Evolutionary conservation across 2,329 filamentous ascomycete genomes (phyloP), one percentile per base, ranked within the genome.

Genomic region (Diaporthe sp.): DNA sequence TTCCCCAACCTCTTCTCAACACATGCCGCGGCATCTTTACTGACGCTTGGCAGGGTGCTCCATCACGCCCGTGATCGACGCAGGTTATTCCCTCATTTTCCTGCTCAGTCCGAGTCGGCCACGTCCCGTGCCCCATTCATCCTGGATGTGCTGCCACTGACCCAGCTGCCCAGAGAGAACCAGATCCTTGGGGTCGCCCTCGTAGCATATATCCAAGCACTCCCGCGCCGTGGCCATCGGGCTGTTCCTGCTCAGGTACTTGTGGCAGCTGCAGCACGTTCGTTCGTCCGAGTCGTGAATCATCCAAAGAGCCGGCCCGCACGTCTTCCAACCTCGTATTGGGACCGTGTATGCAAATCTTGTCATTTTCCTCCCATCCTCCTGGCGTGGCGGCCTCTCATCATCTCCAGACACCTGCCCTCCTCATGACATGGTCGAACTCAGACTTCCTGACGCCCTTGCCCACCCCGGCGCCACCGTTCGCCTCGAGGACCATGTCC

Each of bases 401-500:
- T 98, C 79, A 93, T 98, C 82, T 94, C 94, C 96, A 96, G 51
- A 96, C 92, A 1, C 95, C 95, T 8, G 95, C 96, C 80, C 94
- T 88, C 78, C 88, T 90, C 95, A 98, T 96, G 7, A 98, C 94
- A 73, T 91, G 91, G 84, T 95, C 93, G 85, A 98, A 98, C 81
- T 98, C 95, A 71, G 94, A 92, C 81, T 92, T 87, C 55, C 88
- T 91, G 13, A 98, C 96, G 10, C 94, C 95, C 74, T 87, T 90
- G 51, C 88, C 90, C 15, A 94, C 90, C 22, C 94, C 93, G 5
- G 89, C 91, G 1, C 94, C 95, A 3, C 94, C 94, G 84, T 97
- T 98, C 67, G 96, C 97, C 87, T 98, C 96, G 67, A 95, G 87
- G 75, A 99, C 93, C 97, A 99, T 99, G 86, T 98, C 95, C 85